Base-by-base conservation (phyloP, 352 stramenopile species). In the Phytophthora ramorum region DNA sequence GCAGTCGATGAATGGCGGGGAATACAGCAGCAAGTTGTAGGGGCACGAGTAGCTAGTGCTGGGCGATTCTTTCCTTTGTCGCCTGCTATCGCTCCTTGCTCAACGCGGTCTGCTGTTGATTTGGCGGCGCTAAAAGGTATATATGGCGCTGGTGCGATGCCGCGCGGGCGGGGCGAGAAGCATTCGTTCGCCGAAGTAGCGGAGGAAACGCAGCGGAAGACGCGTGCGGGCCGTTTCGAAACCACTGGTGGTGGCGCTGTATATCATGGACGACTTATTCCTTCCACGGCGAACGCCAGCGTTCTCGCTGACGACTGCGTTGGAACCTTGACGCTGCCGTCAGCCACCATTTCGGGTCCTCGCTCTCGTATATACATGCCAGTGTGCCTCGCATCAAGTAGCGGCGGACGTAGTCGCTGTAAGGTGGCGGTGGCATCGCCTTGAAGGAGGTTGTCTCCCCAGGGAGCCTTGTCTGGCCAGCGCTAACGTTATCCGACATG, bases 41-140 rank as follows among this genome's bases (percentile, higher is more conserved):
- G 26, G 26, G 26, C 26, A 32, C 26, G 7, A 32, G 26, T 32
- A 4, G 7, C 26, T 32, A 9, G 26, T 7, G 32, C 9, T 16
- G 32, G 2, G 9, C 3, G 8, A 5, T 40, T 40, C 12, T 9
- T 40, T 13, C 8, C 10, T 24, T 3, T 40, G 10, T 40, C 34
- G 34, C 7, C 7, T 43, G 37, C 16, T 3, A 20, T 2, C 16
- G 37, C 37, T 43, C 16, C 14, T 3, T 20, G 37, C 16, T 60
- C 4, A 30, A 34, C n/a, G 9, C 17, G 28, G 43, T 37, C 12
- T 26, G 53, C 24, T 48, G 14, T 64, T 32, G 61, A 58, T 22
- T 58, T 69, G 61, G 58, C 61, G 45, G 61, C 61, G 54, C 53
- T 17, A 64, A 63, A 72, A 53, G 43, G 34, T 63, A 63, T 63